Evolutionary conservation across 2,329 filamentous ascomycete genomes (phyloP).

Genomic region (Sordariomycetes sp.): DNA sequence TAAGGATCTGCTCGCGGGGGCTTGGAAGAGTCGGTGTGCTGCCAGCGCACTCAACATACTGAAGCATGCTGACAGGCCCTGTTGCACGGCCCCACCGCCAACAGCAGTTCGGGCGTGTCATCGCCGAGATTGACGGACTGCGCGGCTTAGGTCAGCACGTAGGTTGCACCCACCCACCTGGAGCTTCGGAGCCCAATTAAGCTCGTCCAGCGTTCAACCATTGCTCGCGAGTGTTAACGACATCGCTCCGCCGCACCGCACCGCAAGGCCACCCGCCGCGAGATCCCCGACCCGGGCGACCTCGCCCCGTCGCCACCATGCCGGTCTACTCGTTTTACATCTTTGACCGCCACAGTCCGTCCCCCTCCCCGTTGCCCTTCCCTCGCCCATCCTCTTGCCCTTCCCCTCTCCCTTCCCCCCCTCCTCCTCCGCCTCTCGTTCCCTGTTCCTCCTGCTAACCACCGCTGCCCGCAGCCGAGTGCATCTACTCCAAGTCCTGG

Average conservation of each 20-base stretch:
- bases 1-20: background rate
- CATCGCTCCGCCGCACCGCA: background rate
- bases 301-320: constrained; percentile 43
- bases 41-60: too few species aligned
- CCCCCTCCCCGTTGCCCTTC: background rate
- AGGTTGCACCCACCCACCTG: background rate
- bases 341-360: constrained; percentile 91
- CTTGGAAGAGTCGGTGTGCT: too few species aligned
- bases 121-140: too few species aligned
- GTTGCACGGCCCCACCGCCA: too few species aligned
- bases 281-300: background rate
- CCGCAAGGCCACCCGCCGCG: background rate
- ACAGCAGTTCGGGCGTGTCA: too few species aligned
- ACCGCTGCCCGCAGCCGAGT: constrained; percentile 60
- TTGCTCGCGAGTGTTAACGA: background rate
- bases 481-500: constrained; percentile 92
- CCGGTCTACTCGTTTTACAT: constrained; percentile 97
- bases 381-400: background rate
- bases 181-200: background rate
- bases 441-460: too few species aligned
- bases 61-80: too few species aligned
- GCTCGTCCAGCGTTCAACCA: background rate
- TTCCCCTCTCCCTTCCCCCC: constrained; percentile 4
- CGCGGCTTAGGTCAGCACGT: background rate
- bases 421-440: constrained; percentile 2